phyloP scores from a whole-genome alignment of 2,329 filamentous ascomycete species.

The Ascochyta fabae region DNA sequence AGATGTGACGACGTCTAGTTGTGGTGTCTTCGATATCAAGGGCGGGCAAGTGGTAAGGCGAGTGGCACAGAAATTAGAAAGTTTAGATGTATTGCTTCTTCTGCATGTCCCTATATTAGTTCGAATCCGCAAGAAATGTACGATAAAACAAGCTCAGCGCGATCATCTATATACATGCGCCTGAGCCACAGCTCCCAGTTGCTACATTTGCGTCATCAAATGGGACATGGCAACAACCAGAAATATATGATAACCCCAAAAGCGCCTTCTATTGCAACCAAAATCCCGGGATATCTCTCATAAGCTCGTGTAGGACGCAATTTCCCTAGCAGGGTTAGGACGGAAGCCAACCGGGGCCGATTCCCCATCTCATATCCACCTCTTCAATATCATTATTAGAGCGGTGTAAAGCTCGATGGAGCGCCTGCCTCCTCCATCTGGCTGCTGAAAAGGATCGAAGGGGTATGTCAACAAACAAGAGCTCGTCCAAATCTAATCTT shows the following conservation, averaged over 20 bases:
- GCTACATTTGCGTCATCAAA: neutral
- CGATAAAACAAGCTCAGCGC: neutral
- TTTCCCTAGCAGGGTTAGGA: conserved; percentile 4
- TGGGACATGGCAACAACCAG: conserved; percentile 2
- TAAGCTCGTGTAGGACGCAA: conserved; percentile 33
- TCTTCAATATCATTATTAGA: conserved; percentile 32
- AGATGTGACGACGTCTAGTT: neutral
- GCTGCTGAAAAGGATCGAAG: conserved; percentile 25
- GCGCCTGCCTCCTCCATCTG: conserved; percentile 50
- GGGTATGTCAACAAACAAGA: conserved; percentile 31
- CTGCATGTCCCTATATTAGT: neutral
- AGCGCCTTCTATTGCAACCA: conserved; percentile 17
- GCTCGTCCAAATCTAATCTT: conserved; percentile 34
- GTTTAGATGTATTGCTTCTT: conserved; percentile 1
- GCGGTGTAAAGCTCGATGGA: conserved; percentile 41
- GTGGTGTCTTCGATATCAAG: neutral
- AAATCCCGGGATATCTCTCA: conserved; percentile 38
- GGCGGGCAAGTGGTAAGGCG: too few species aligned
- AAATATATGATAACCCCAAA: conserved; percentile 13
- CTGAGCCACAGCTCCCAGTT: neutral
- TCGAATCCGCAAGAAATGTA: neutral
- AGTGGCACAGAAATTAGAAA: neutral
- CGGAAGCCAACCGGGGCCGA: conserved; percentile 24
- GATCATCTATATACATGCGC: conserved; percentile 2
- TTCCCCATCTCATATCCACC: conserved; percentile 18